These are phyloP conservation scores for Eucalyptus fibrosa DNA, from an alignment of 345 rosid genomes.

Conservation along the genomic window DNA sequence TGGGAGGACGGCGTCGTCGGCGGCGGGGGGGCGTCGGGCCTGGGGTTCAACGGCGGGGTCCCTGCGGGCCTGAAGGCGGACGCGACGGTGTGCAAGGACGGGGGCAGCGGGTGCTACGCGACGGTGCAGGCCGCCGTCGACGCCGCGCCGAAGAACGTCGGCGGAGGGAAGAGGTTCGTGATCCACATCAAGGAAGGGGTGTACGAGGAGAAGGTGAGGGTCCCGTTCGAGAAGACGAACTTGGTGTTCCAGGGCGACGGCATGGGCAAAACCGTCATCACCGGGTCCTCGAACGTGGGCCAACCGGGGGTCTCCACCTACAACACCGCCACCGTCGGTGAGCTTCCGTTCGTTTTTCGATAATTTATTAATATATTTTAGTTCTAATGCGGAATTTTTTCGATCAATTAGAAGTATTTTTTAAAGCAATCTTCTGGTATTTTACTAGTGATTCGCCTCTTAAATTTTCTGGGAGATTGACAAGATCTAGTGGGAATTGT, in stretches of 20 bases:
- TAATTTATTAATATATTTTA: neutral
- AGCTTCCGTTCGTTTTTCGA: neutral
- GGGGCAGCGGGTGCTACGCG: conserved; percentile 7
- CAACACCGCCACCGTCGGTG: conserved; percentile 30
- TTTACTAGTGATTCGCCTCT: neutral
- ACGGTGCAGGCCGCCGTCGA: conserved; percentile 32
- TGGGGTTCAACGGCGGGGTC: neutral
- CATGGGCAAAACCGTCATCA: conserved; percentile 29
- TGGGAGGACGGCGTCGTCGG: neutral
- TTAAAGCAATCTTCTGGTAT: neutral
- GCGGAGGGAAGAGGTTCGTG: conserved; percentile 4
- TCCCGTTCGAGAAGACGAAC: conserved; percentile 28
- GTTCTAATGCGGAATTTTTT: neutral
- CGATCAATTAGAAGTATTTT: neutral
- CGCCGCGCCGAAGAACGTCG: conserved; percentile 21
- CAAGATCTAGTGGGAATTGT: neutral
- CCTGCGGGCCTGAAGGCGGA: conserved; percentile 7
- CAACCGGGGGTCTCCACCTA: conserved; percentile 18
- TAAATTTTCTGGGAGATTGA: neutral
- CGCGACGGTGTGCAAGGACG: conserved; percentile 27
- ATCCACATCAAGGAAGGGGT: conserved; percentile 23
- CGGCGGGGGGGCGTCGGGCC: neutral
- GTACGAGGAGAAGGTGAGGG: conserved; percentile 21
- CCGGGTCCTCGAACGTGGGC: conserved; percentile 11
- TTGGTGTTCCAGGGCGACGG: conserved; percentile 31